Evolutionary conservation across 257 asterid genomes (phyloP), one percentile per base, ranked within the genome.

Genomic region (Verbena officinalis): DNA sequence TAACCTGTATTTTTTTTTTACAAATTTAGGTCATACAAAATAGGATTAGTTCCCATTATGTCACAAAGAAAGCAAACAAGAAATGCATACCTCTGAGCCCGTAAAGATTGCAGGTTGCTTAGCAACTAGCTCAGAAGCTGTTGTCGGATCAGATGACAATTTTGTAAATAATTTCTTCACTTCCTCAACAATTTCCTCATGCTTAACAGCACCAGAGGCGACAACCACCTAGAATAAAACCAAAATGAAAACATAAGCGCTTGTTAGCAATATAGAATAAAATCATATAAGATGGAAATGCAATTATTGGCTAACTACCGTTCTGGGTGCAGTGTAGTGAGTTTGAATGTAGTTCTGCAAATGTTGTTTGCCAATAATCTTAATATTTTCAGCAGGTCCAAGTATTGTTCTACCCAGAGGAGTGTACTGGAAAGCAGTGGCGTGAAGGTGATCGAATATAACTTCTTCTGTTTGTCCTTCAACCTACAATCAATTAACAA

Each of bases 401-500:
- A 91, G 91, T 52, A 91, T 88, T 43, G 95, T 86, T 78, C 96
- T 82, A 33, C 95, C 96, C 57, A 91, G 78, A 50, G 98, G 94
- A 3, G 95, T 71, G 59, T 88, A 76, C 80, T 88, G 98, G 88
- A 86, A 91, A 56, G 98, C 98, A 73, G 98, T 86, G 52, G 96
- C 89, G 72, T 91, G 98, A n/a, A 91, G 75, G 65, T 91, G 98
- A 65, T 91, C 98, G 55, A 91, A 91, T 61, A 91, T 81, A 59
- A 91, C 96, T 74, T 91, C 98, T 77, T 86, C 95, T 7, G 83
- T 80, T 70, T 88, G 96, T 43, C 86, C 81, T 85, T 88, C 98
- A 13, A 91, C 95, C 96, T 91, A 74, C 55, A 69, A 68, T 30
- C 61, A 40, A 48, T 69, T 24, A 20, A 19, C 16, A 77, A 44